Evolutionary conservation across 805 yeast species (phyloP).

Genomic region (Saturnispora dispora): DNA sequence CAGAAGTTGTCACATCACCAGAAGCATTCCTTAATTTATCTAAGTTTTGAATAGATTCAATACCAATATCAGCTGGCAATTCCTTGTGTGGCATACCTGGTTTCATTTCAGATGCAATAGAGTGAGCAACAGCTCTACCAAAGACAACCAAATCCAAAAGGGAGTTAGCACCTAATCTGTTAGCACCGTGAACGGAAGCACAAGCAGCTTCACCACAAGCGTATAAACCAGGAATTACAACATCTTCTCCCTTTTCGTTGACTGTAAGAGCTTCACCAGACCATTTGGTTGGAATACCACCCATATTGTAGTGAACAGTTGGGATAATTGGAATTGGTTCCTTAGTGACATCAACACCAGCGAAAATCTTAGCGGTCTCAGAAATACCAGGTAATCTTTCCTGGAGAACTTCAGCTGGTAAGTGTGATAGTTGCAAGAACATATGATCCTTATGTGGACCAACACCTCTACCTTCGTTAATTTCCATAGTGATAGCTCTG

Average conservation of each 20-base stretch:
- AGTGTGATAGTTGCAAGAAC: constrained; percentile 85
- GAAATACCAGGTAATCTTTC: constrained; percentile 99
- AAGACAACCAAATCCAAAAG: constrained; percentile 92
- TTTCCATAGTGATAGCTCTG: constrained; percentile 97
- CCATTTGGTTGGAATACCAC: constrained; percentile 98
- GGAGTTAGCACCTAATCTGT: constrained; percentile 98
- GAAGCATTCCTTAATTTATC: constrained; percentile 78
- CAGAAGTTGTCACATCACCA: constrained; percentile 80
- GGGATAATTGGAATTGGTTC: constrained; percentile 98
- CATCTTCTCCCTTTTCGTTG: constrained; percentile 83
- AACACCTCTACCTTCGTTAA: constrained; percentile 98
- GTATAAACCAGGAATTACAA: constrained; percentile 81
- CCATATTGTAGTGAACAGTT: constrained; percentile 99
- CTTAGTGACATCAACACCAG: constrained; percentile 98
- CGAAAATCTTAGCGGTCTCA: constrained; percentile 95
- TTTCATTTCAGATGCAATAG: constrained; percentile 72
- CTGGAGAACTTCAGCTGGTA: constrained; percentile 83
- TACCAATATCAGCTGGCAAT: constrained; percentile 78
- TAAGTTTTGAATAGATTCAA: constrained; percentile 81
- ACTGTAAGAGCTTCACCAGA: constrained; percentile 87
- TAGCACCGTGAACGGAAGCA: constrained; percentile 99
- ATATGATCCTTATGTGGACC: constrained; percentile 95
- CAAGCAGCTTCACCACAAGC: constrained; percentile 99
- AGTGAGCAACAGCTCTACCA: constrained; percentile 96
- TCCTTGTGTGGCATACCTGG: constrained; percentile 87